Conservation (phyloP, 2,329 filamentous ascomycete genomes). For the Celoporthe dispersa region DNA sequence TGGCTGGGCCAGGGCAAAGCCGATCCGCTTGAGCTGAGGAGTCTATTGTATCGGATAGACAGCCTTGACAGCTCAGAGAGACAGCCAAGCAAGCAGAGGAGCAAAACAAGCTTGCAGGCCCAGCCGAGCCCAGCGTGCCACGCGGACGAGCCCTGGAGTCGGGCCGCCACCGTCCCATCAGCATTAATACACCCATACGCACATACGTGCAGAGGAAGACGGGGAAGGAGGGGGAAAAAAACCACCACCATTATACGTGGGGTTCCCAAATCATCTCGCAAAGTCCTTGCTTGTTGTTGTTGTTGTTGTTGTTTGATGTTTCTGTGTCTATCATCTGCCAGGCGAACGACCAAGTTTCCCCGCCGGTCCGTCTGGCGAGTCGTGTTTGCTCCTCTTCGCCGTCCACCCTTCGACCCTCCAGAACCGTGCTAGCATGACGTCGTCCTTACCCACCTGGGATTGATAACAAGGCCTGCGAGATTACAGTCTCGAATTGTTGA, state of each 20-base stretch:
- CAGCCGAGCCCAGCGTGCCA: not conserved
- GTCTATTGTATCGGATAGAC: slow-evolving; percentile 11
- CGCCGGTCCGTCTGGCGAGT: not conserved
- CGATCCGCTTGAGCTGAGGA: slow-evolving; percentile 2
- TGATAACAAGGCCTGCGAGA: slow-evolving; percentile 6
- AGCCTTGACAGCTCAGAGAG: not conserved
- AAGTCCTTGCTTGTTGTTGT: not conserved
- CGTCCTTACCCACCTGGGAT: not conserved
- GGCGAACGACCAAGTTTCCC: not conserved
- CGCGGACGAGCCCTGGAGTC: not conserved
- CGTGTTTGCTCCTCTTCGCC: not conserved
- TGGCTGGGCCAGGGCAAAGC: not conserved
- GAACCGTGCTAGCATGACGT: slow-evolving; percentile 10
- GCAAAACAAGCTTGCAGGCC: slow-evolving; percentile 6
- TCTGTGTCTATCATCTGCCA: not conserved
- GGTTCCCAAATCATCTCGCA: not conserved
- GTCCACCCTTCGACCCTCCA: not conserved
- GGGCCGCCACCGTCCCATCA: not conserved
- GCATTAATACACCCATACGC: not conserved
- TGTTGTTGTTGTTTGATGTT: not conserved
- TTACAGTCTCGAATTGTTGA: not conserved
- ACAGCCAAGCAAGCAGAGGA: not conserved
- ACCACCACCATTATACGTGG: not conserved
- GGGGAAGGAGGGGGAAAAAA: not conserved
- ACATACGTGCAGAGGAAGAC: not conserved